Evolutionary conservation across 345 rosid genomes (phyloP), one percentile per base, ranked within the genome.

Genomic region (Syzygium grande): DNA sequence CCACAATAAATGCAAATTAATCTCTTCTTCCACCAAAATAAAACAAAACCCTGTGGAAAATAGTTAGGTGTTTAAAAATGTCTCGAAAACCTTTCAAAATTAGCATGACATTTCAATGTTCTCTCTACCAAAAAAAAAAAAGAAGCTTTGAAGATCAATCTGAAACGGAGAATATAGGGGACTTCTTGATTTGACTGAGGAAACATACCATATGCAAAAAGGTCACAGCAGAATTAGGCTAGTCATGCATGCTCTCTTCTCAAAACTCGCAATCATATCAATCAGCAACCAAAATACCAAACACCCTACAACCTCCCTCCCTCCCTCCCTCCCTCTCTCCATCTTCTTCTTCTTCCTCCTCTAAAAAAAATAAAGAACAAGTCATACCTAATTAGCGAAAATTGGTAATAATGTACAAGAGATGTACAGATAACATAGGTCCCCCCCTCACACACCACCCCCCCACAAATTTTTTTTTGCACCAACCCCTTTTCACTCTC

Each of bases 341-440:
- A n/a, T 54, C 43, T 21, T 27, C 43, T 23, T 85, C 89, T 84
- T 46, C 46, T n/a, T 34, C 80, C 58, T 19, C 56, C 65, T 86
- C 54, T 86, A 43, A 49, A 51, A 86, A 65, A 63, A 65, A 61
- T 34, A 86, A 22, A 38, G 21, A 68, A 86, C 90, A 88, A 87
- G 92, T 91, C 91, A 89, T 87, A 61, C 89, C 93, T 95, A 89
- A 93, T 89, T 88, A 87, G 92, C 92, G 91, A 89, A 90, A 94
- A 92, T 61, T 89, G 88, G 90, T 73, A 21, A 38, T 89, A 89
- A 90, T 92, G 90, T 93, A 94, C 94, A 92, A 84, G 84, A 90
- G 25, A 38, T 91, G 90, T 89, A 91, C 91, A 91, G 12, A 90
- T 27, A 4, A 23, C 2, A 23, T 53, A 89, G 94, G 92, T 51